phyloP scores from a whole-genome alignment of 352 stramenopile genomes.

The Elongisporangium anandrum region DNA sequence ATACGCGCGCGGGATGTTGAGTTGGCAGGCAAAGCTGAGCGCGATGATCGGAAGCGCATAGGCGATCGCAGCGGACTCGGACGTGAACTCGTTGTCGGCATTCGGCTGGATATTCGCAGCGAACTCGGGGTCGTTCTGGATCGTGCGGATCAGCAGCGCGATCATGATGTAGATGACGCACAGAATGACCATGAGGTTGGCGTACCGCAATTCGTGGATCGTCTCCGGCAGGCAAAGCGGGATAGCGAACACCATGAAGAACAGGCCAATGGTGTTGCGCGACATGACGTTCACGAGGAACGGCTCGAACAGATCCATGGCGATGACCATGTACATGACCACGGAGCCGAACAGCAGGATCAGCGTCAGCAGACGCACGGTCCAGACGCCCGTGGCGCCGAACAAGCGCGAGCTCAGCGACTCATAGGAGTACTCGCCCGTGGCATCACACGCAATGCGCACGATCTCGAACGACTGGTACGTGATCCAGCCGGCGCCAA shows the following conservation, averaged over 20 bases:
- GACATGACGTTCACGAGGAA: slow-evolving; percentile 56
- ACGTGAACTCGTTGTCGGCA: slow-evolving; percentile 45
- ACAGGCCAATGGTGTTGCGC: slow-evolving; percentile 49
- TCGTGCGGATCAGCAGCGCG: slow-evolving; percentile 45
- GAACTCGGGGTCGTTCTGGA: slow-evolving; percentile 35
- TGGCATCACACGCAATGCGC: slow-evolving; percentile 54
- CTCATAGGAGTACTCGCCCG: slow-evolving; percentile 74
- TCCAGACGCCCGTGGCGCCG: slow-evolving; percentile 58
- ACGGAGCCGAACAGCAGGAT: slow-evolving; percentile 74
- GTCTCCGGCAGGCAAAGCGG: slow-evolving; percentile 80
- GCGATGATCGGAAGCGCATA: slow-evolving; percentile 80
- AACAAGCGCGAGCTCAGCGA: slow-evolving; percentile 75
- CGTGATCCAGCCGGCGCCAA: slow-evolving; percentile 48
- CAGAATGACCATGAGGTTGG: slow-evolving; percentile 70
- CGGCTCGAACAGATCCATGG: slow-evolving; percentile 80
- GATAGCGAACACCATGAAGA: slow-evolving; percentile 66
- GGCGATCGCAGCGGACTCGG: slow-evolving; percentile 49
- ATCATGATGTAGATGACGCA: slow-evolving; percentile 82
- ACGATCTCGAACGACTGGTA: slow-evolving; percentile 77
- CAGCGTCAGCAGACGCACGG: slow-evolving; percentile 66
- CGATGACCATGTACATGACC: slow-evolving; percentile 83
- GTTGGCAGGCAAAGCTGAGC: slow-evolving; percentile 75
- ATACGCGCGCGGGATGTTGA: slow-evolving; percentile 80
- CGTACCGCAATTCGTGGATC: slow-evolving; percentile 78
- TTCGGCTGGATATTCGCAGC: slow-evolving; percentile 36